Evolutionary conservation across 2,329 filamentous ascomycete genomes (phyloP), one percentile per base, ranked within the genome.

Genomic region (Dendryphion nanum): DNA sequence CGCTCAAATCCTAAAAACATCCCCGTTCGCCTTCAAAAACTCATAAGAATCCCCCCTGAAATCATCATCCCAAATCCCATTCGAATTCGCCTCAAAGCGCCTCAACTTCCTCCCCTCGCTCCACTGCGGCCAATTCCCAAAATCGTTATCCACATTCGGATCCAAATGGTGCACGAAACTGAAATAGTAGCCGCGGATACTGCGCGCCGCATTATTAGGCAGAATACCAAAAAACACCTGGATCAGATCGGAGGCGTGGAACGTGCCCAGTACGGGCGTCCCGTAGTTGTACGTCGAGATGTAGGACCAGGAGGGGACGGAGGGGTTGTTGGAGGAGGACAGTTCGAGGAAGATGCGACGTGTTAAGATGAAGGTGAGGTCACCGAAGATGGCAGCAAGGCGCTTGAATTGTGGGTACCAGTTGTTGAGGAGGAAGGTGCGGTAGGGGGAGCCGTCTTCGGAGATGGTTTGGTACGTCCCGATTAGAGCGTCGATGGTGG

Each of bases 341-440:
- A 55, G 41, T 10, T 72, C 56, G 16, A 93, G 75, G 60, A 86
- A 82, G 4, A 74, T 43, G 13, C 87, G 80, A 1, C 86, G 79
- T 0, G 80, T 78, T 0, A 93, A 72, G 0, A 83, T 90, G 65
- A 93, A 91, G 2, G 78, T 78, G 0, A 89, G 53, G 56, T 93
- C 87, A 12, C 87, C 87, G 0, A 90, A 69, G 18, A 91, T 78
- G 23, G 86, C 86, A 2, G 85, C 81, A 0, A 89, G 69, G 12
- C 85, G 83, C 65, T 90, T 91, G 73, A 81, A 90, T 48, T 86
- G 78, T 0, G 86, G 85, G 57, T 86, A 89, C 54, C 81, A 72
- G 53, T 84, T 81, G 67, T 91, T 86, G n/a, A 83, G 47, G 7
- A 76, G 44, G 1, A 77, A 71, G 0, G 86, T 90, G 34, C 81